Evolutionary conservation across 73 alveolate genomes (phyloP).

Genomic region (Symbiodinium pilosum): DNA sequence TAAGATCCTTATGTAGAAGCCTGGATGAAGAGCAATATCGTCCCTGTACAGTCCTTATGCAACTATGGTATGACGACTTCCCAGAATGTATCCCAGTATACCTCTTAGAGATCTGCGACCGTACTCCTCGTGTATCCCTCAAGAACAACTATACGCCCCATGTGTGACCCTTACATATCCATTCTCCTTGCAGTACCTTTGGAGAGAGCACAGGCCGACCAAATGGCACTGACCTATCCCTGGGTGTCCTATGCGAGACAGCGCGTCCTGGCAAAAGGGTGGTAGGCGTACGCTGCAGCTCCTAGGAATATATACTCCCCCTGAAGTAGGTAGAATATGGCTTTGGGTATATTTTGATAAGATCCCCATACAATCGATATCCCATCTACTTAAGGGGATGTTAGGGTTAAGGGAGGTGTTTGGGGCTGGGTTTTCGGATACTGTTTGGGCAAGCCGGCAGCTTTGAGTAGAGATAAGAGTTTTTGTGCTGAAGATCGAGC

Average conservation of each 20-base stretch:
- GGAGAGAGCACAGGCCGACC: background rate
- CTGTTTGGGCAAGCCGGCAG: too few relatives aligned
- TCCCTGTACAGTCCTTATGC: background rate
- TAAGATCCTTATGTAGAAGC: background rate
- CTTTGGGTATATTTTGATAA: too few relatives aligned
- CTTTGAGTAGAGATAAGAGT: too few relatives aligned
- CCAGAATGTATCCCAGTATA: too few relatives aligned
- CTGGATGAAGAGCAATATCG: background rate
- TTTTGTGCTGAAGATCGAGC: too few relatives aligned
- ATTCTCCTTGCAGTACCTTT: background rate
- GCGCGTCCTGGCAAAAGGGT: background rate
- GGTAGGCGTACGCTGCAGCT: too few relatives aligned
- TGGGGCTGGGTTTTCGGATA: too few relatives aligned
- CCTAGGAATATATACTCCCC: too few relatives aligned
- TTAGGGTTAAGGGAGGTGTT: too few relatives aligned
- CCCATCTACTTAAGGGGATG: too few relatives aligned
- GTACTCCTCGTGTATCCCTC: background rate
- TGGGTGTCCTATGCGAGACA: background rate
- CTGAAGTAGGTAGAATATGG: too few relatives aligned
- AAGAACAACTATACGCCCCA: background rate
- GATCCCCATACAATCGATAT: too few relatives aligned
- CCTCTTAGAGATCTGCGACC: background rate
- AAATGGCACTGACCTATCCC: background rate
- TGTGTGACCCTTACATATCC: background rate
- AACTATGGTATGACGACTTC: background rate